Conservation (phyloP, 1,284 basidiomycete species). For the Naganishia albida region DNA sequence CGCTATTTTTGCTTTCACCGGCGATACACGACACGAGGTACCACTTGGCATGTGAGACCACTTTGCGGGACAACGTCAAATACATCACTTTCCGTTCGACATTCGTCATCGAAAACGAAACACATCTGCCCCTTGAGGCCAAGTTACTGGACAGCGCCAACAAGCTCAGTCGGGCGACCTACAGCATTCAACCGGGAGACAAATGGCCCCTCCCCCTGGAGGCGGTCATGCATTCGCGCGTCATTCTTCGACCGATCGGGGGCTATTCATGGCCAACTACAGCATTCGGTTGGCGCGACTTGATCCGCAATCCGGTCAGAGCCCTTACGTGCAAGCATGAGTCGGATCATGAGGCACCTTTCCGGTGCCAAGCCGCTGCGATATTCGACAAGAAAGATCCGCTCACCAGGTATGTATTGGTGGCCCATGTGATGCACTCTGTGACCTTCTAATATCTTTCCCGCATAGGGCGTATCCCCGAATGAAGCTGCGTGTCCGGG, state of each 20-base stretch:
- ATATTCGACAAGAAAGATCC: slow-evolving; percentile 74
- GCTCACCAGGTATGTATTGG: slow-evolving; percentile 58
- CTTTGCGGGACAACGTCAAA: slow-evolving; percentile 90
- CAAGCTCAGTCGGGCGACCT: slow-evolving; percentile 74
- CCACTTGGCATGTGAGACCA: slow-evolving; percentile 87
- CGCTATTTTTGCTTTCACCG: slow-evolving; percentile 81
- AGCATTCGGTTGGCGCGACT: slow-evolving; percentile 83
- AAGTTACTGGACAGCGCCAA: slow-evolving; percentile 84
- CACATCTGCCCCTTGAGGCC: slow-evolving; percentile 89
- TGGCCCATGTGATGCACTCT: no score
- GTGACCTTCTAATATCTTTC: slow-evolving; percentile 3
- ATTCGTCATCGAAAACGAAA: slow-evolving; percentile 88
- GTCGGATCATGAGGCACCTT: slow-evolving; percentile 80
- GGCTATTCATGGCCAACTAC: slow-evolving; percentile 85
- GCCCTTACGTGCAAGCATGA: slow-evolving; percentile 84
- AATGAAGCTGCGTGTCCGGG: slow-evolving; percentile 82
- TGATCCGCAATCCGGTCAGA: slow-evolving; percentile 74
- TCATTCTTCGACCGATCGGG: slow-evolving; percentile 92
- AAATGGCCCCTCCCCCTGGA: slow-evolving; percentile 90
- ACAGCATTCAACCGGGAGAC: slow-evolving; percentile 87
- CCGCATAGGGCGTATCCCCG: slow-evolving; percentile 73
- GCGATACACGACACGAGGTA: slow-evolving; percentile 72
- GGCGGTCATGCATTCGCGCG: slow-evolving; percentile 77
- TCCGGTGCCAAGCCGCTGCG: slow-evolving; percentile 93
- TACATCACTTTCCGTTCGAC: slow-evolving; percentile 92